These are phyloP conservation scores for Lepidium aucheri DNA, from an alignment of 345 rosid species.

Conservation along the genomic window DNA sequence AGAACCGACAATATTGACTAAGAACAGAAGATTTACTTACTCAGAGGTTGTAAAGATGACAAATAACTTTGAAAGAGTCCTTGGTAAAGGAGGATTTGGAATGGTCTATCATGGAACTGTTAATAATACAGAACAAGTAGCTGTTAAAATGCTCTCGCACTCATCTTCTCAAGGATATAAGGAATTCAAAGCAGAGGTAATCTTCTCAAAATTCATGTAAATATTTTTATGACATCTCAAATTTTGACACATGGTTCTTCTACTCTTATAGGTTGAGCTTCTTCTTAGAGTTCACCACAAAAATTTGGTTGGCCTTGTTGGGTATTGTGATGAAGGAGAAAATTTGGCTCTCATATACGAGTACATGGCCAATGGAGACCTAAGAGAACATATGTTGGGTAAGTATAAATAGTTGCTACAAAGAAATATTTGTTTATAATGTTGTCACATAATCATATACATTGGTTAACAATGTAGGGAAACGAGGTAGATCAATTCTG, in stretches of 20 bases:
- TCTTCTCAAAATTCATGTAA: too few relatives aligned
- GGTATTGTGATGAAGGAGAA: conserved; percentile 36
- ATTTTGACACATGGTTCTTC: neutral
- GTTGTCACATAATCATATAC: neutral
- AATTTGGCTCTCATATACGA: conserved; percentile 37
- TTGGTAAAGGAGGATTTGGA: conserved; percentile 47
- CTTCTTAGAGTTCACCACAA: conserved; percentile 39
- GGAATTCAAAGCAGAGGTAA: conserved; percentile 43
- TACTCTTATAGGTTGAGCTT: conserved; percentile 28
- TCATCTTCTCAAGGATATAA: conserved; percentile 42
- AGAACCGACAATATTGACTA: neutral
- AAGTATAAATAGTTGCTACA: neutral
- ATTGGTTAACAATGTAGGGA: conserved; percentile 13
- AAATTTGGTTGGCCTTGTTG: conserved; percentile 33
- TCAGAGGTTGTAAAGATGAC: conserved; percentile 33
- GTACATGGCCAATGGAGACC: conserved; percentile 35
- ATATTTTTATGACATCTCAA: neutral
- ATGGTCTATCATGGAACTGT: conserved; percentile 36
- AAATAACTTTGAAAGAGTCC: conserved; percentile 28
- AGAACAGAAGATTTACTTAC: conserved; percentile 25
- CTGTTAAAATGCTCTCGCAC: conserved; percentile 38
- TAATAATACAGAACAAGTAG: conserved; percentile 29
- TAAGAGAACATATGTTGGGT: conserved; percentile 24
- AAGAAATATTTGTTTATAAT: neutral
- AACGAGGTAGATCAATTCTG: conserved; percentile 12